Percentiles rank a stretch among this genome's conserved stretches.
Conservation (phyloP, 2,329 filamentous ascomycete genomes). For the Alternaria burnsii region DNA sequence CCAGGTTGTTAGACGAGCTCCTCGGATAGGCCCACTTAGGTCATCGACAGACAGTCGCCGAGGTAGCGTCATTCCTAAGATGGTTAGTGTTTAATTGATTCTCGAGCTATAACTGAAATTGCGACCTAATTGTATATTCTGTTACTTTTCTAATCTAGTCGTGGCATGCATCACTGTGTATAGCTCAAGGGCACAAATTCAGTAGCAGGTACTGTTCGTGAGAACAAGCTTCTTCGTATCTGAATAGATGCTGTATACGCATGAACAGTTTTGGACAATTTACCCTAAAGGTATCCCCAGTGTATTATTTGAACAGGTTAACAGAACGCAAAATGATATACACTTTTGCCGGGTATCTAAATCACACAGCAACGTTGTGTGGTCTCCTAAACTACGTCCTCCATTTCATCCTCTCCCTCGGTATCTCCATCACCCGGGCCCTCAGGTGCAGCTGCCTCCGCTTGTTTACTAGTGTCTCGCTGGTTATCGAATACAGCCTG, state of each 20-base stretch:
- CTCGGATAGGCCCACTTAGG: slow-evolving; percentile 1
- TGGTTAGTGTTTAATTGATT: neutral
- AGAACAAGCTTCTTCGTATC: neutral
- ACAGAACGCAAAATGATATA: neutral
- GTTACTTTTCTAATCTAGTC: neutral
- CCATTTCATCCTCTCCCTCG: slow-evolving; percentile 79
- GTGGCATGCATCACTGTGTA: neutral
- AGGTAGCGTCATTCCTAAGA: slow-evolving; percentile 9
- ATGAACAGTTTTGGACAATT: neutral
- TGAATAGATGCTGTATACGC: neutral
- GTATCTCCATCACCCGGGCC: slow-evolving; percentile 66
- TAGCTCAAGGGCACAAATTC: neutral
- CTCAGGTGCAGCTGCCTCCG: slow-evolving; percentile 40
- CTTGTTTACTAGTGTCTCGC: slow-evolving; percentile 39
- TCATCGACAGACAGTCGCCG: neutral
- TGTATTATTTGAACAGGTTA: neutral
- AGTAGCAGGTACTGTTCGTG: neutral
- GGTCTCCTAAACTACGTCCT: slow-evolving; percentile 69
- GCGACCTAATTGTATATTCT: neutral
- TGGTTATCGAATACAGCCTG: slow-evolving; percentile 71
- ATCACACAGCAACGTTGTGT: neutral
- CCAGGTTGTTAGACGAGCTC: neutral
- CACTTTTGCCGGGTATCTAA: slow-evolving; percentile 8
- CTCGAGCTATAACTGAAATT: neutral
- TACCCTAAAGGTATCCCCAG: neutral